Base-by-base conservation (phyloP, 805 yeast species). In the Wickerhamiella kurtzmanii region DNA sequence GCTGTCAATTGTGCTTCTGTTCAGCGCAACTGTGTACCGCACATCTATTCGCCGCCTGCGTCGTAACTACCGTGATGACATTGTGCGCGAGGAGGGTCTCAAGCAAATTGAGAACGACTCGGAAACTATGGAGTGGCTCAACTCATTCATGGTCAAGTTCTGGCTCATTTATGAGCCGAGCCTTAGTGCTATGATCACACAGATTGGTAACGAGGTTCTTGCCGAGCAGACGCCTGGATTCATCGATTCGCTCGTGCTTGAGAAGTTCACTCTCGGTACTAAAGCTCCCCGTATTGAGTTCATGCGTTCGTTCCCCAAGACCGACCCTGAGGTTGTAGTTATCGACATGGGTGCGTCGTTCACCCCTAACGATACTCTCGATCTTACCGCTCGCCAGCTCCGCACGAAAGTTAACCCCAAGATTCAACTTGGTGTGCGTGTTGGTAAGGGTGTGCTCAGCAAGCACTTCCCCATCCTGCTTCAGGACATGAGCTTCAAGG, bases 281-380 rank as follows among this genome's bases (percentile, higher is more conserved):
- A 92, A 92, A 66, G 95, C 99, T 8, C 95, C 95, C 32, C 76
- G 98, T 63, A 73, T 92, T 50, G 96, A 92, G 60, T 72, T 72
- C 52, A 96, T 89, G 17, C 84, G 92, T 61, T 84, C 96, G 2
- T 76, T 87, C 59, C 83, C 80, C 43, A 84, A 89, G 52, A 89
- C 96, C n/a, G 80, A 77, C 25, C 82, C 82, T 51, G 96, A 89
- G 60, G 81, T 92, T 45, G 94, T 89, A 9, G 96, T 94, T 45
- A 92, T 92, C 96, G 98, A 92, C 65, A 89, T 96, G 96, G 82
- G 79, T 38, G 75, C 82, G 40, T 83, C 96, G 1, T 85, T 88
- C 68, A 82, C 85, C 22, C 98, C 99, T n/a, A 86, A 85, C 64
- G 82, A 87, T 37, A 64, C 77, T 44, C 81, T 82, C 38, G 99